Evolutionary conservation across 768 basidiomycete species (phyloP).

Genomic region (Kwoniella newhampshirensis): DNA sequence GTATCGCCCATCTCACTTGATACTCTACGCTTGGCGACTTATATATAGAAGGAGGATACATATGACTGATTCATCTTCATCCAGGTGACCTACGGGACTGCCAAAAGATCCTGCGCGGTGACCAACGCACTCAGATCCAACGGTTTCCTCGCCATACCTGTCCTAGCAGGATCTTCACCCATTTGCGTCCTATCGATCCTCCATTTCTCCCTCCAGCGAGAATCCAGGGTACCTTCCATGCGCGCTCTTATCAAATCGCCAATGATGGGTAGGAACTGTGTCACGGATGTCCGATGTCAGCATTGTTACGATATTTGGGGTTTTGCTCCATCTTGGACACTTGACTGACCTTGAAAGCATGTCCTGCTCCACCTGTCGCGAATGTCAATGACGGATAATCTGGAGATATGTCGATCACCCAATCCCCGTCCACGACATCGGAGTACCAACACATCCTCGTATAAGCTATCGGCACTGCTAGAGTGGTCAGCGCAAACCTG

Average conservation of each 20-base stretch:
- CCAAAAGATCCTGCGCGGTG: constrained; percentile 3
- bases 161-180: constrained; percentile 1
- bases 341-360: constrained; percentile 24
- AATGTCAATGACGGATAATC: constrained; percentile 22
- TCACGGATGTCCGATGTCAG: neutral
- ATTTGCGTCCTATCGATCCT: neutral
- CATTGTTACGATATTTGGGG: neutral
- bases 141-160: constrained; percentile 3
- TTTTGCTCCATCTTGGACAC: no score
- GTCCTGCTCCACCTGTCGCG: constrained; percentile 23
- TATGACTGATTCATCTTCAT: no score
- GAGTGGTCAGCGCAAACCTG: neutral
- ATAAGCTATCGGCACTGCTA: constrained; percentile 16
- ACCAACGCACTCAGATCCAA: constrained; percentile 4
- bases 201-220: constrained; percentile 11
- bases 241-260: constrained; percentile 21
- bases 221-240: constrained; percentile 22
- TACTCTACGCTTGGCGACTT: no score
- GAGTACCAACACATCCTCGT: constrained; percentile 32
- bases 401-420: constrained; percentile 21
- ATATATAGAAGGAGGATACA: no score
- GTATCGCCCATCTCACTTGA: no score
- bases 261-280: constrained; percentile 28
- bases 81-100: no score
- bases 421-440: constrained; percentile 22